A percentile compares a stretch with the other conserved stretches of the same genome.
Conservation (phyloP, 768 basidiomycete species). For the Phanerodontia chrysosporium region DNA sequence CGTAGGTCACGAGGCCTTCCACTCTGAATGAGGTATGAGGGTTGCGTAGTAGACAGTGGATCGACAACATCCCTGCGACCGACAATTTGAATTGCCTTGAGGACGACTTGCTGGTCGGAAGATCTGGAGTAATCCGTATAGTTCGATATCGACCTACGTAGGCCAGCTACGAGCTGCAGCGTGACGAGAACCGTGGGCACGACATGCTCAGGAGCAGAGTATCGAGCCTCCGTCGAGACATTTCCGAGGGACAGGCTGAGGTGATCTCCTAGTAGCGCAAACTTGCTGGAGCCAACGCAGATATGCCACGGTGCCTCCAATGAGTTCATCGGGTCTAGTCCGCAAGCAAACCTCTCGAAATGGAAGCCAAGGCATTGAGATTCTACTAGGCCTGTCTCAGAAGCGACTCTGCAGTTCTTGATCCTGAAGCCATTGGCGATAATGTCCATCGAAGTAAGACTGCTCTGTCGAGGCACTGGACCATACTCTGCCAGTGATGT, state of each 20-base stretch:
- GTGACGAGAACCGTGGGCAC: slow-evolving; percentile 9
- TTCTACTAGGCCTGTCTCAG: background rate
- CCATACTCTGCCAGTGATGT: background rate
- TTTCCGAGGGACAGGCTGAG: slow-evolving; percentile 20
- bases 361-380: background rate
- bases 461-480: background rate
- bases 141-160: background rate
- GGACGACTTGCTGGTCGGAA: slow-evolving; percentile 38
- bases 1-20: slow-evolving; percentile 68
- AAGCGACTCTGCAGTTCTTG: background rate
- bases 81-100: slow-evolving; percentile 48
- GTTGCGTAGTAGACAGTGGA: slow-evolving; percentile 78
- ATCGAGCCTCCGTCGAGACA: slow-evolving; percentile 23
- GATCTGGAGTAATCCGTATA: slow-evolving; percentile 12
- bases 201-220: slow-evolving; percentile 27
- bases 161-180: background rate
- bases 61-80: slow-evolving; percentile 52
- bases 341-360: background rate
- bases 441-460: background rate
- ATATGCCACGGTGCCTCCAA: slow-evolving; percentile 11
- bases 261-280: slow-evolving; percentile 2
- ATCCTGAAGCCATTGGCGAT: background rate
- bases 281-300: slow-evolving; percentile 8
- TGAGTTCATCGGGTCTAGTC: background rate
- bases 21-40: slow-evolving; percentile 77